phyloP scores from a whole-genome alignment of 2,329 filamentous ascomycete genomes.

The Elsinoe arachidis region DNA sequence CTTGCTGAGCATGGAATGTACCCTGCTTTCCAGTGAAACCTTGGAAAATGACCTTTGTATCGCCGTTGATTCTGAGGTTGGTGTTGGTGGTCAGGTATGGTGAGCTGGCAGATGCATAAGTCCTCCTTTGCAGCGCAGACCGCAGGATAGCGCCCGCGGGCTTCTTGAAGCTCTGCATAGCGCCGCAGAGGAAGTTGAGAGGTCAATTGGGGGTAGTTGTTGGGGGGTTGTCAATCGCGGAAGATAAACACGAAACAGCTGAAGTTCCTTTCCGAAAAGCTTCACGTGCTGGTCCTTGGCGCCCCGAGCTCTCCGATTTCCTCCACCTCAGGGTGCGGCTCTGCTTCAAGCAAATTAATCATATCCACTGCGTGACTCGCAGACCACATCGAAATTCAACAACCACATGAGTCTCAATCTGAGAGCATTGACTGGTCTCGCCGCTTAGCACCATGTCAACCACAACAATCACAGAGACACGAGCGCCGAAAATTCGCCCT shows the following conservation, averaged over 20 bases:
- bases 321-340: not conserved
- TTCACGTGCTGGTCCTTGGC: constrained; percentile 10
- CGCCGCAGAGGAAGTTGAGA: constrained; percentile 25
- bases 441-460: constrained; percentile 50
- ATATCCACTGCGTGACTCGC: not conserved
- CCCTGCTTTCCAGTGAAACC: constrained; percentile 70
- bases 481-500: constrained; percentile 41
- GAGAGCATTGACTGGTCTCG: not conserved
- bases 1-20: constrained; percentile 95
- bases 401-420: not conserved
- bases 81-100: constrained; percentile 35
- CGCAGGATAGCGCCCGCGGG: constrained; percentile 59
- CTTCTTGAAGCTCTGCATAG: constrained; percentile 79
- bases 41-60: constrained; percentile 94
- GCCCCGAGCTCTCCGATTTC: constrained; percentile 4
- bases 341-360: not conserved
- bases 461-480: constrained; percentile 47
- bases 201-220: constrained; percentile 9
- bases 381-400: not conserved
- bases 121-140: constrained; percentile 58
- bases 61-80: constrained; percentile 85
- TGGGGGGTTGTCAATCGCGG: constrained; percentile 1
- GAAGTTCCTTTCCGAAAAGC: constrained; percentile 11
- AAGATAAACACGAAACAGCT: not conserved
- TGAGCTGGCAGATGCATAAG: constrained; percentile 61